These are phyloP conservation scores for Phaeotremella skinneri DNA, from an alignment of 768 basidiomycete genomes.

Conservation along the genomic window DNA sequence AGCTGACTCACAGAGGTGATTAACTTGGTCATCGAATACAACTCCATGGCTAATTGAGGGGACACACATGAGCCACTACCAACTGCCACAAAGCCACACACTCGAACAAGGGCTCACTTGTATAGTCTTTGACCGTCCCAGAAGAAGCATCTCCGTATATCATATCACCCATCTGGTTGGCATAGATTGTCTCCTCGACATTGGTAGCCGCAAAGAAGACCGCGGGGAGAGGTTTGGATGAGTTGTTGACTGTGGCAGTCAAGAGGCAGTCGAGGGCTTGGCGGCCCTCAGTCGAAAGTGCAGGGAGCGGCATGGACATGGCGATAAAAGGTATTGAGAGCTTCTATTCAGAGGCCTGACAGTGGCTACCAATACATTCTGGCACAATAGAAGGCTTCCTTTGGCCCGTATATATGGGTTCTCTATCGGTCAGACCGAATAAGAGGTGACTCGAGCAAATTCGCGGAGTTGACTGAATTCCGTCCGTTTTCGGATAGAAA, in stretches of 20 bases:
- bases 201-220: conserved; percentile 19
- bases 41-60: conserved; percentile 8
- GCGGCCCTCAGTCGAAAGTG: not conserved
- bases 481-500: no score
- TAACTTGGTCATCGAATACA: conserved; percentile 27
- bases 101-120: conserved; percentile 8
- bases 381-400: no score
- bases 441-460: no score
- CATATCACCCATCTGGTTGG: conserved; percentile 8
- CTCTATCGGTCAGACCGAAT: no score
- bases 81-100: not conserved
- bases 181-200: conserved; percentile 15
- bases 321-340: no score
- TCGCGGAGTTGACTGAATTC: no score
- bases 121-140: conserved; percentile 13
- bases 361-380: no score
- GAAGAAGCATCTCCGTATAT: conserved; percentile 8
- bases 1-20: conserved; percentile 14
- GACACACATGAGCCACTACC: not conserved
- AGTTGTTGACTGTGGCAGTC: not conserved
- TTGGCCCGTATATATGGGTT: no score
- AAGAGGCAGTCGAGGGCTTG: not conserved
- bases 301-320: no score
- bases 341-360: no score
- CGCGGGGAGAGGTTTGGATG: conserved; percentile 10